Conservation (phyloP, 148 eudicot species). For the Chenopodium formosanum region DNA sequence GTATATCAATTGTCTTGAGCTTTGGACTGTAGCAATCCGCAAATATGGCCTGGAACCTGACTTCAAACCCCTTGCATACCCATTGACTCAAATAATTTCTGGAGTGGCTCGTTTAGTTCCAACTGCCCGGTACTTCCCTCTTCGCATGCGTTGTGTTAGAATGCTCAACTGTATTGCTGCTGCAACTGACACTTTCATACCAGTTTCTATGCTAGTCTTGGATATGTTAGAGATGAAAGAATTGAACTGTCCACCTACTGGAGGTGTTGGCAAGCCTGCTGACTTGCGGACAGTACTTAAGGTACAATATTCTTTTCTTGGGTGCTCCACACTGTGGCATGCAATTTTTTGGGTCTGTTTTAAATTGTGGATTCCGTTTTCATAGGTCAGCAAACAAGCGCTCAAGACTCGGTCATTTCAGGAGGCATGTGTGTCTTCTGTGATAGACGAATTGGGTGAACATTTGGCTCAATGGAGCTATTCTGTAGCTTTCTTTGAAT, state of each 20-base stretch:
- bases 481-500: constrained; percentile 83
- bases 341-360: not conserved
- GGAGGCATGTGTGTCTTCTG: constrained; percentile 82
- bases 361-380: constrained; percentile 16
- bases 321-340: not conserved
- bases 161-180: constrained; percentile 93
- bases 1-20: constrained; percentile 90
- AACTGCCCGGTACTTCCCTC: constrained; percentile 90
- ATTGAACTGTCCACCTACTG: constrained; percentile 75
- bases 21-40: constrained; percentile 93
- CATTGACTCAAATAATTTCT: constrained; percentile 89
- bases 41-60: constrained; percentile 75
- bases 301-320: constrained; percentile 41
- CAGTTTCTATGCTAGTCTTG: constrained; percentile 77
- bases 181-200: constrained; percentile 75
- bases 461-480: constrained; percentile 97
- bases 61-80: constrained; percentile 87
- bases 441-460: constrained; percentile 82
- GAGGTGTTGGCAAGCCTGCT: constrained; percentile 89
- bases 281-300: constrained; percentile 65
- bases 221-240: constrained; percentile 97
- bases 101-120: constrained; percentile 90
- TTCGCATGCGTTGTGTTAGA: constrained; percentile 82
- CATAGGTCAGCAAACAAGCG: constrained; percentile 72
- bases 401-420: constrained; percentile 82